Evolutionary conservation across 306 rosid species (phyloP).

Genomic region (Corylus avellana): DNA sequence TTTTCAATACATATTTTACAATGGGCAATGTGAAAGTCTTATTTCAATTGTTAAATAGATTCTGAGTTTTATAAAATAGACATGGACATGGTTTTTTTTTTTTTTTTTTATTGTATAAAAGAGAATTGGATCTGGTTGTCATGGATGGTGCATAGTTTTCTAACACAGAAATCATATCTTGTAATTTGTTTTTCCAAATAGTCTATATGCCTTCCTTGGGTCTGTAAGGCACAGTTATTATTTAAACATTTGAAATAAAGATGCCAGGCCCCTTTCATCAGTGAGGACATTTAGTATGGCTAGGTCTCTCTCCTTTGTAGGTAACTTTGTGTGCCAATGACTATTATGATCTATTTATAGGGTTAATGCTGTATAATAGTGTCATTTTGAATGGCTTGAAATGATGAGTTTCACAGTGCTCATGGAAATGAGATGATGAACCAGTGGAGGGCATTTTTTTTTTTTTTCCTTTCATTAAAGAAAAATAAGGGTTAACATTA

Average conservation of each 20-base stretch:
- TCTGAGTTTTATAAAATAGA: neutral
- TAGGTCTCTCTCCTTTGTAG: neutral
- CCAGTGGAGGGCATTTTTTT: neutral
- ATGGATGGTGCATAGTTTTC: neutral
- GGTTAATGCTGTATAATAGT: neutral
- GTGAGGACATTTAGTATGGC: neutral
- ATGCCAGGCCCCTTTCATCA: neutral
- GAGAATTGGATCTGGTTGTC: neutral
- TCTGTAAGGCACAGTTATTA: neutral
- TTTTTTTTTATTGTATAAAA: neutral
- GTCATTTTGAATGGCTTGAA: neutral
- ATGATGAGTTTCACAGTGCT: neutral
- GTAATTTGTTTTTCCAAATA: neutral
- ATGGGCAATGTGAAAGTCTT: neutral
- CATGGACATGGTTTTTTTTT: neutral
- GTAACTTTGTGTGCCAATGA: neutral
- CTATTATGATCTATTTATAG: neutral
- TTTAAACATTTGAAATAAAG: neutral
- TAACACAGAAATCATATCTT: neutral
- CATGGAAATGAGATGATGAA: neutral
- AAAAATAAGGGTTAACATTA: neutral
- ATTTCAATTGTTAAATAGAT: neutral
- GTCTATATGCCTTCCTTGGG: neutral
- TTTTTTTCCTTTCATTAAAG: too few relatives aligned
- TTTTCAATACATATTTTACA: neutral